Base-by-base conservation (phyloP, 192 early-diverging fungal species). In the Backusella tarrabulga region DNA sequence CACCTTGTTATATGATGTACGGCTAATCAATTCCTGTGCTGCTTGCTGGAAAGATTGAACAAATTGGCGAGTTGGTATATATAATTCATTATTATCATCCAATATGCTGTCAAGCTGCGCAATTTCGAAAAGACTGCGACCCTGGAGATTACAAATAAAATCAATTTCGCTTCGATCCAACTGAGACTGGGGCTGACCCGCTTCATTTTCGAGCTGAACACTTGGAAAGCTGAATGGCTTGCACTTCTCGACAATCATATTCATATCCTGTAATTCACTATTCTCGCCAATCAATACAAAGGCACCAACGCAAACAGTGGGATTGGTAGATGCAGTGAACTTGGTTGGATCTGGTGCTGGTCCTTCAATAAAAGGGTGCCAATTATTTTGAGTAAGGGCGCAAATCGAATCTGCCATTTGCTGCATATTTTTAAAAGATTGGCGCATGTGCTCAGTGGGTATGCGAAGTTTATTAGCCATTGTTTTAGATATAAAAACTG, bases 401-500 rank as follows among this genome's bases (percentile, higher is more conserved):
- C 17, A 60, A 21, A 79, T 56, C 0, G 46, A 69, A 34, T 79
- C 40, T 15, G 75, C 73, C 44, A 71, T 72, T 34, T 36, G 67
- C 26, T 73, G 50, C 81, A 85, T 82, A 38, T 80, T 74, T 12
- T 56, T 69, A 34, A 85, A 78, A 67, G 81, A 68, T 26, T 38
- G 19, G 0, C 71, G 67, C 82, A 85, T 83, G 3, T 75, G 44
- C 8, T 82, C 81, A 4, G 34, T 54, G 9, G 68, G 69, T 5
- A 83, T 75, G 5, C 56, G 73, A 19, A 85, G 38, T 17, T 79
- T 75, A 4, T 71, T 14, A 6, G 79, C 79, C 81, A 85, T 85
- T 19, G 66, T 60, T 15, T 76, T 74, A 2, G 84, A 71, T 8
- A 85, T 83, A 40, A 79, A 78, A 3, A 56, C 26, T 14, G 84